Evolutionary conservation across 306 rosid genomes (phyloP).

Genomic region (Canavalia gladiata): DNA sequence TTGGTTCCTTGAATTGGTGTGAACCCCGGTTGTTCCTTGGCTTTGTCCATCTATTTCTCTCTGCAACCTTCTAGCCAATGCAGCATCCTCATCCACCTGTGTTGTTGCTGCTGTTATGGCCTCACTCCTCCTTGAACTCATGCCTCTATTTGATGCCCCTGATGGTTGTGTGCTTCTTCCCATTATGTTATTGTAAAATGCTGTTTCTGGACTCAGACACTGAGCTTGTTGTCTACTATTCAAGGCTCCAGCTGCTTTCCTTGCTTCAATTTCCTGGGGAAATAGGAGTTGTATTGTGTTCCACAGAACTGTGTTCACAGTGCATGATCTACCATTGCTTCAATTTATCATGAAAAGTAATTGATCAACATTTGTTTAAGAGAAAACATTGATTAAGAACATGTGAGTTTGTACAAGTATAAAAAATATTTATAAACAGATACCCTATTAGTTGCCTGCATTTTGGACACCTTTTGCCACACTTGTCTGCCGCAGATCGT

Average conservation of each 20-base stretch:
- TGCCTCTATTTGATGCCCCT: slow-evolving; percentile 47
- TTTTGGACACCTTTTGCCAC: slow-evolving; percentile 94
- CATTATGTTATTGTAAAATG: slow-evolving; percentile 57
- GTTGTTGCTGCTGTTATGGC: not conserved
- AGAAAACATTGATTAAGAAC: not conserved
- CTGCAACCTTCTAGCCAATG: slow-evolving; percentile 48
- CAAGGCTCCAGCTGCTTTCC: slow-evolving; percentile 64
- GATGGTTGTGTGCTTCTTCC: slow-evolving; percentile 46
- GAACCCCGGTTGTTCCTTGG: slow-evolving; percentile 37
- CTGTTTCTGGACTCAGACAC: slow-evolving; percentile 54
- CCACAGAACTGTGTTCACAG: slow-evolving; percentile 95
- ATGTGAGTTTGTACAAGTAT: not conserved
- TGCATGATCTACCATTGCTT: slow-evolving; percentile 93
- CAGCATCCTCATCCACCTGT: slow-evolving; percentile 54
- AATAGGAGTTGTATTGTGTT: slow-evolving; percentile 95
- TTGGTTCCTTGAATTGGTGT: slow-evolving; percentile 33
- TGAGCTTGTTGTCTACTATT: slow-evolving; percentile 51
- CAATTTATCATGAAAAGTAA: slow-evolving; percentile 15
- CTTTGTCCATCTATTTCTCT: slow-evolving; percentile 46
- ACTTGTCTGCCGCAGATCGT: slow-evolving; percentile 87
- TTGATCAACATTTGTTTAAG: not conserved
- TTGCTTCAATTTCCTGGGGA: slow-evolving; percentile 86
- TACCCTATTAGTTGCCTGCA: slow-evolving; percentile 92
- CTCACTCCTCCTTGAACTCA: slow-evolving; percentile 56
- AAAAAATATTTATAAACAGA: not conserved